phyloP scores from a whole-genome alignment of 352 stramenopile species.

The Phytophthora sansomeana region DNA sequence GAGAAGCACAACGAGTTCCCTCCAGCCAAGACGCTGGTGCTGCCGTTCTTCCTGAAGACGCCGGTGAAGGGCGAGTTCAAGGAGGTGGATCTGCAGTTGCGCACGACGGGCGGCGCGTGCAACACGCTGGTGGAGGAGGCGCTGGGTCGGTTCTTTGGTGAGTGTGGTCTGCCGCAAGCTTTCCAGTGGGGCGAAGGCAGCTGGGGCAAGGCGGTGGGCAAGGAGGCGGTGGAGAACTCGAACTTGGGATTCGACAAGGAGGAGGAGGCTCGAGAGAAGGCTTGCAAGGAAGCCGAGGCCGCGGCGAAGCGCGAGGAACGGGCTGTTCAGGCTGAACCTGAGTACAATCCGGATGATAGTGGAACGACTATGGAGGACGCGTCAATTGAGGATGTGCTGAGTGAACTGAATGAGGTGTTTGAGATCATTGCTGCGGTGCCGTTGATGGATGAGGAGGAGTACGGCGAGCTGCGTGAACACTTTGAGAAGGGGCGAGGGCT shows the following conservation, averaged over 20 bases:
- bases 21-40: constrained; percentile 68
- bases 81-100: constrained; percentile 66
- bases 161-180: constrained; percentile 64
- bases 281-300: constrained; percentile 45
- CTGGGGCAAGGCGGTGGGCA: constrained; percentile 75
- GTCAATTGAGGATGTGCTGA: constrained; percentile 68
- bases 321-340: too few relatives aligned
- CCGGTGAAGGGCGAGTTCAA: constrained; percentile 74
- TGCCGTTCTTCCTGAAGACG: constrained; percentile 81
- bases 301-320: constrained; percentile 48
- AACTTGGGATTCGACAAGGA: constrained; percentile 75
- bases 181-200: constrained; percentile 81
- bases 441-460: constrained; percentile 76
- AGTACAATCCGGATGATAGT: background rate
- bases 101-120: constrained; percentile 78
- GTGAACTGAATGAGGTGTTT: constrained; percentile 72
- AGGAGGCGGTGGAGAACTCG: constrained; percentile 64
- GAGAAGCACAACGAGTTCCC: constrained; percentile 84
- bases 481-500: constrained; percentile 68
- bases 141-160: constrained; percentile 72
- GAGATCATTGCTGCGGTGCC: constrained; percentile 77
- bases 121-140: constrained; percentile 82
- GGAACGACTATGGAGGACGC: constrained; percentile 38
- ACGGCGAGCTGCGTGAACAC: constrained; percentile 63
- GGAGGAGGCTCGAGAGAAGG: constrained; percentile 50